Base-by-base conservation (phyloP, 108 stramenopile species). In the Chaetoceros muelleri region DNA sequence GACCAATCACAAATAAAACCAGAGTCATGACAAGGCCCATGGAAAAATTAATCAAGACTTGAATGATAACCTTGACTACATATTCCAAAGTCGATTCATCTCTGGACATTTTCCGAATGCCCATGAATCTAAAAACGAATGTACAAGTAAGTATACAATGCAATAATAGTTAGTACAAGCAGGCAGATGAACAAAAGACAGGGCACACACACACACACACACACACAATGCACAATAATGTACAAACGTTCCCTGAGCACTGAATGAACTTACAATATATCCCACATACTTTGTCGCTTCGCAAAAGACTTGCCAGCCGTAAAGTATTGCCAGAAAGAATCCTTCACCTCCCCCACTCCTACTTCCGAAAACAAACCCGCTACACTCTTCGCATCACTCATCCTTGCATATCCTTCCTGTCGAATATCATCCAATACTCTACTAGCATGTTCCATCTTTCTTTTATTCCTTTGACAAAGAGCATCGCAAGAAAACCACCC, bases 261-360 rank as follows among this genome's bases (percentile, higher is more conserved):
- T n/a, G n/a, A 53, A 28, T n/a, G n/a, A n/a, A n/a, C n/a, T 46
- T 34, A 82, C 78, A 93, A 70, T 51, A 81, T 81, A 70, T 93
- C 92, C 85, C 87, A 93, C 87, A 87, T 87, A 20, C 57, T 70
- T 65, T 90, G 92, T 30, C 92, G 70, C 59, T 87, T 89, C 29
- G 91, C 91, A 71, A 93, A 89, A 61, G 75, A 70, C 57, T 88
- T 89, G 26, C 86, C 91, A 2, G 52, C n/a, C 13, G 61, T n/a
- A 54, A 90, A 87, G 57, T 89, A 89, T 2, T 69, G 62, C 91
- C 91, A 93, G 65, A 93, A 93, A 24, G 65, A 66, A 67, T 93
- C 91, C 60, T 77, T 76, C 8, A 81, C 85, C 67, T 93, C 91
- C 8, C 69, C 74, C 16, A 93, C 84, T 1, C 87, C 92, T 1